Conservation (phyloP, 2,329 filamentous ascomycete genomes). For the Colletotrichum acutatum region DNA sequence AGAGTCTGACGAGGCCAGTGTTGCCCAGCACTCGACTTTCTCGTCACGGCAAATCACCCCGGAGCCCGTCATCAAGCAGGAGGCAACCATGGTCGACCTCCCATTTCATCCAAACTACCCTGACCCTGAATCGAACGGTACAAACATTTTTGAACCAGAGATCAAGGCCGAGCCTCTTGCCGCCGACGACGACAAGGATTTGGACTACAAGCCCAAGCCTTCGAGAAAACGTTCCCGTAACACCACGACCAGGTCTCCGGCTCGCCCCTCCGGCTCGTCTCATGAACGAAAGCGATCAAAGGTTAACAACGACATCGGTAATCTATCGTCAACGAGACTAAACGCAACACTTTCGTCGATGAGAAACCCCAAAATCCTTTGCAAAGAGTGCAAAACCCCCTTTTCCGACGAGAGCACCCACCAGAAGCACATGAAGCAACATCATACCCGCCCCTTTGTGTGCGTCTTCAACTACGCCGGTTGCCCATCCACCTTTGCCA, state of each 20-base stretch:
- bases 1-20: slow-evolving; percentile 15
- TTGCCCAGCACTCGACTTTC: slow-evolving; percentile 9
- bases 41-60: slow-evolving; percentile 23
- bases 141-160: slow-evolving; percentile 34
- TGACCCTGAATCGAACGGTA: slow-evolving; percentile 35
- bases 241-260: neutral
- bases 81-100: slow-evolving; percentile 4
- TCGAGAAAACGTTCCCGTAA: slow-evolving; percentile 32
- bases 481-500: slow-evolving; percentile 77
- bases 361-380: slow-evolving; percentile 40
- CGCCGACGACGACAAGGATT: slow-evolving; percentile 16
- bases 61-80: slow-evolving; percentile 21
- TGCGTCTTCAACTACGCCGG: slow-evolving; percentile 85
- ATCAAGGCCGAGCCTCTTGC: slow-evolving; percentile 1
- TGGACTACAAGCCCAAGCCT: slow-evolving; percentile 30
- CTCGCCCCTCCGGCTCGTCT: neutral
- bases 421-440: slow-evolving; percentile 60
- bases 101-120: slow-evolving; percentile 7
- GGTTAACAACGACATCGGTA: neutral
- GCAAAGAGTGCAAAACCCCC: slow-evolving; percentile 49
- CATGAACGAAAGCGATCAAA: slow-evolving; percentile 26
- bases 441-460: slow-evolving; percentile 72
- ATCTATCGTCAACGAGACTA: neutral
- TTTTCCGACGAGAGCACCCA: slow-evolving; percentile 60
- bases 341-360: slow-evolving; percentile 1